Evolutionary conservation across 2,329 filamentous ascomycete species (phyloP), one percentile per base, ranked within the genome.

Genomic region (Diaporthe sp.): DNA sequence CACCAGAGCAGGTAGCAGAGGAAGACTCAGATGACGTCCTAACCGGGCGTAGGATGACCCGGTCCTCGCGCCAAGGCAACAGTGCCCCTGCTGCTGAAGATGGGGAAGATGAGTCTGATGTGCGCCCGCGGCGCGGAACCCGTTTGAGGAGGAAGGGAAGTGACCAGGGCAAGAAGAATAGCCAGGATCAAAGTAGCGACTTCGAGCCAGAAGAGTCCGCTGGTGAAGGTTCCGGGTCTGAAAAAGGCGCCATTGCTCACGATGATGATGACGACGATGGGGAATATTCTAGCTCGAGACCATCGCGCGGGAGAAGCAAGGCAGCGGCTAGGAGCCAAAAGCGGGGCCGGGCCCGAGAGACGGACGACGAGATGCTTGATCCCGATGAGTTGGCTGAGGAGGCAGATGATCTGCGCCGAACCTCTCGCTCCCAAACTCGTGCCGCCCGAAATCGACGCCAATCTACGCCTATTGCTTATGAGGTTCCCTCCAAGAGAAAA

Each of bases 371-470:
- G 84, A 87, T 86, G 57, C 86, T 93, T 25, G 91, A 94, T 78
- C 84, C 89, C 68, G 89, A 93, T 75, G 92, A 94, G 80, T 83
- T 94, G 70, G 91, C 90, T 8, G 91, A 93, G 82, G 92, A 94
- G 81, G 87, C 92, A 19, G 87, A 91, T 77, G 91, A 94, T 75
- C 86, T 94, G 61, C 86, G 88, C 67, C 85, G 89, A 78, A 88
- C 87, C 74, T 90, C 90, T 9, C 86, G 87, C 49, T 85, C 88
- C 22, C 87, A 89, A 1, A 80, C 80, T 37, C 87, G 75, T 28
- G 69, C 72, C 25, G 49, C 89, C 73, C 84, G 89, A 78, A 84
- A 58, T 78, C 82, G 87, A 76, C 80, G 89, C 78, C 86, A 90
- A 78, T 89, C 90, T 25, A 85, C 89, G 75, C 84, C 89, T 79